Evolutionary conservation across 2,329 filamentous ascomycete genomes (phyloP).

Genomic region (Daldinia sp.): DNA sequence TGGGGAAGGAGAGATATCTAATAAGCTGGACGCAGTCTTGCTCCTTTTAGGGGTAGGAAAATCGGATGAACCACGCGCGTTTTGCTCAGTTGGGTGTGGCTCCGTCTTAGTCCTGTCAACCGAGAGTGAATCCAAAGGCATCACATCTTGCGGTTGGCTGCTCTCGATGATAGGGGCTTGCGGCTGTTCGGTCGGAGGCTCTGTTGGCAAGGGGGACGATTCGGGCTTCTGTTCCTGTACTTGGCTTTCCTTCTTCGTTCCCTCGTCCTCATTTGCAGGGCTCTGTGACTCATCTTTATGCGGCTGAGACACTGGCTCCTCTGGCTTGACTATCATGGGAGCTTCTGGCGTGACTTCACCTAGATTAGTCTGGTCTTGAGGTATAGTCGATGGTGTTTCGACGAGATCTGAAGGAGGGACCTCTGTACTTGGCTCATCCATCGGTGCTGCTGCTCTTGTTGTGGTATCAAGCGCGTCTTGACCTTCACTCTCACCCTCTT

Average conservation of each 20-base stretch:
- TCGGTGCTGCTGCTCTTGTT: slow-evolving; percentile 21
- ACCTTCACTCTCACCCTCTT: slow-evolving; percentile 49
- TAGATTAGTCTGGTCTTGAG: slow-evolving; percentile 25
- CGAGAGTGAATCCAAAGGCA: slow-evolving; percentile 9
- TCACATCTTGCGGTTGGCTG: slow-evolving; percentile 12
- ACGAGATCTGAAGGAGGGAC: slow-evolving; percentile 20
- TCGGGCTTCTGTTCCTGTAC: slow-evolving; percentile 33
- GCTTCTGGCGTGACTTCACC: slow-evolving; percentile 16
- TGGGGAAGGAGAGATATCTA: slow-evolving; percentile 4
- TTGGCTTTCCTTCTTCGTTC: slow-evolving; percentile 49
- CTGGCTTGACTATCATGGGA: slow-evolving; percentile 20
- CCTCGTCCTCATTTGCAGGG: slow-evolving; percentile 44
- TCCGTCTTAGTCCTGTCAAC: slow-evolving; percentile 21
- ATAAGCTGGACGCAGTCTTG: slow-evolving; percentile 1
- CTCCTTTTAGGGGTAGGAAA: slow-evolving; percentile 4
- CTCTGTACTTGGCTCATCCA: slow-evolving; percentile 21
- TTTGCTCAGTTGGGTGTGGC: slow-evolving; percentile 13
- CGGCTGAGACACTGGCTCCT: slow-evolving; percentile 20
- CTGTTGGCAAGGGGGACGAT: slow-evolving; percentile 15
- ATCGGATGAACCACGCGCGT: not conserved
- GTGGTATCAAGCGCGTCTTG: slow-evolving; percentile 39
- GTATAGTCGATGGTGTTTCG: slow-evolving; percentile 8
- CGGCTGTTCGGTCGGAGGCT: slow-evolving; percentile 18
- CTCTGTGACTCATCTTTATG: slow-evolving; percentile 31
- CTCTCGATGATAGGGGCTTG: slow-evolving; percentile 15